Evolutionary conservation across 495 filamentous ascomycete genomes (phyloP), one percentile per base, ranked within the genome.

Genomic region (Penicillium antarcticum): DNA sequence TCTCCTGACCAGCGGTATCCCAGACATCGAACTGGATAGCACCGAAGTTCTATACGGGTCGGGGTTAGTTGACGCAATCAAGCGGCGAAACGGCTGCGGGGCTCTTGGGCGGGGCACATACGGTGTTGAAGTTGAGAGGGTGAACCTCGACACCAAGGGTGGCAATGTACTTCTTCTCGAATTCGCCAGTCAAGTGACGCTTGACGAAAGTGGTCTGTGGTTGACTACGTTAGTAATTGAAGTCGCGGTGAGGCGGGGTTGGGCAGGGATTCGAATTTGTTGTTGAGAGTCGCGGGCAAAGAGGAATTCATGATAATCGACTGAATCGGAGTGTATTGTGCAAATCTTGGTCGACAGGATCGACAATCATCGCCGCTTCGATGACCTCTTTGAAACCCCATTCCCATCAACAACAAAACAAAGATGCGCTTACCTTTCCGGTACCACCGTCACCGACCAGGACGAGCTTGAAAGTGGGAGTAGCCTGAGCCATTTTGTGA

Each of bases 101-200:
- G 67, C 52, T 60, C 35, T 36, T 47, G 53, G 57, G 68, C 56
- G 62, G 64, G 71, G 81, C 87, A 76, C 89, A 75, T 88, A 95
- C 89, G 65, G 91, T 96, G 63, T 83, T 89, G 83, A 96, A 96
- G 62, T 80, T 85, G 53, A 95, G 86, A 68, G 91, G 89, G 78
- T 99, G 95, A 59, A 99, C 95, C 72, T 99, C 95, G 62, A 99
- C 95, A 87, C 95, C 95, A 51, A 99, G 86, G 49, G 95, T 99
- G 56, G 95, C 95, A 72, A 99, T 97, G 76, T 99, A 99, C 80
- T 97, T 99, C 87, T 99, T 99, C 83, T 99, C 95, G 70, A 99
- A 99, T 71, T 99, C 95, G 58, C 95, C 95, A 69, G 95, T 97
- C 80, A 97, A 78, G 74, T 99, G 95, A 65, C 95, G 95, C 86